phyloP scores from a whole-genome alignment of 805 yeast genomes.

The Kockiozyma suomiensis region DNA sequence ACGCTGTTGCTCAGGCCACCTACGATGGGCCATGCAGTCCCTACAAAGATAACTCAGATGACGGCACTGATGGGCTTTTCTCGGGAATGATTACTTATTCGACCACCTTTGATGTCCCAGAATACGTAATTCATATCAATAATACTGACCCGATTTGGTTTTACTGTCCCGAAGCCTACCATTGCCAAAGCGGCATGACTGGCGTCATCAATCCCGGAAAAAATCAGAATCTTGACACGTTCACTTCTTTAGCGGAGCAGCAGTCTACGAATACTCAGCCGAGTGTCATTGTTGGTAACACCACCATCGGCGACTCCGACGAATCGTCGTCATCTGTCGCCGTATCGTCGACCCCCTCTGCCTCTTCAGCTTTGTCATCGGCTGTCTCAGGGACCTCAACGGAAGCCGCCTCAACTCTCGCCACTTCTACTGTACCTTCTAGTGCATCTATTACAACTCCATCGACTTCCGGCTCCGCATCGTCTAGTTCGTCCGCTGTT shows the following conservation, averaged over 20 bases:
- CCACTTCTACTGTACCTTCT: neutral
- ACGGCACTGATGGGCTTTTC: conserved; percentile 27
- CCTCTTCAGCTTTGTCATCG: neutral
- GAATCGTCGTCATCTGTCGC: conserved; percentile 9
- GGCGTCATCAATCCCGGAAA: conserved; percentile 36
- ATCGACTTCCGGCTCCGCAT: too few species aligned
- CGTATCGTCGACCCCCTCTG: conserved; percentile 2
- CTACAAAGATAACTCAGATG: conserved; percentile 1
- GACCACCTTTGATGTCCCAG: conserved; percentile 6
- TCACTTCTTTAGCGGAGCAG: conserved; percentile 19
- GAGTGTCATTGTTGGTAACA: conserved; percentile 14
- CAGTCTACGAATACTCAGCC: conserved; percentile 26
- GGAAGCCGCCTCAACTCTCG: neutral
- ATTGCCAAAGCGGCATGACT: conserved; percentile 37
- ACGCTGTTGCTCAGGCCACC: conserved; percentile 35
- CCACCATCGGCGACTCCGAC: conserved; percentile 12
- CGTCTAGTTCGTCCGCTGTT: conserved; percentile 18
- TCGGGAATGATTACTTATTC: conserved; percentile 32
- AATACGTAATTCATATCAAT: conserved; percentile 30
- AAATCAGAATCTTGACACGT: conserved; percentile 28
- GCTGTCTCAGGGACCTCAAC: neutral
- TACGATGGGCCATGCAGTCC: conserved; percentile 34
- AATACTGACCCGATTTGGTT: conserved; percentile 36
- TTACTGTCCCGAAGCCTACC: conserved; percentile 37
- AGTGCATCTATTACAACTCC: conserved; percentile 13